Evolutionary conservation across 1,284 basidiomycete genomes (phyloP).

Genomic region (Porodaedalea pini): DNA sequence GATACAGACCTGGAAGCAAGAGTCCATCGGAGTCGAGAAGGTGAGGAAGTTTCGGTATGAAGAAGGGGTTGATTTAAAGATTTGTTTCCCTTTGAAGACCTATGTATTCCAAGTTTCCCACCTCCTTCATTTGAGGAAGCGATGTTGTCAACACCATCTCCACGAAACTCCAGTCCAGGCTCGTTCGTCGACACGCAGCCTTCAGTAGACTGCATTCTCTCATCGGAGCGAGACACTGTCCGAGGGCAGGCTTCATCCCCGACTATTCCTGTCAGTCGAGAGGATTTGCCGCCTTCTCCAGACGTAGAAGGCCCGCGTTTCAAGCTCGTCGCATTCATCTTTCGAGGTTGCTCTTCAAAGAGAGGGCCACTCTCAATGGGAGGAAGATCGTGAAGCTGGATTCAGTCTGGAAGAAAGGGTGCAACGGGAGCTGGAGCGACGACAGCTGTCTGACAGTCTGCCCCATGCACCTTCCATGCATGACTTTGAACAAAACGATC

Average conservation of each 20-base stretch:
- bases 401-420: conserved; percentile 16
- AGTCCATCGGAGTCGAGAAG: too few species aligned
- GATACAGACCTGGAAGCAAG: too few species aligned
- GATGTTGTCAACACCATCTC: neutral
- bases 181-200: neutral
- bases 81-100: neutral
- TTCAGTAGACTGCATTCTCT: neutral
- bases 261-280: neutral
- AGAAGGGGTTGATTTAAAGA: too few species aligned
- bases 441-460: conserved; percentile 1
- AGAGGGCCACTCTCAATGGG: conserved; percentile 4
- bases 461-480: conserved; percentile 1
- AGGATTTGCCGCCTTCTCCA: neutral
- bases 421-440: conserved; percentile 9
- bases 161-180: neutral
- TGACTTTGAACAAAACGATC: neutral
- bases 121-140: conserved; percentile 21
- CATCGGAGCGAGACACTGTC: neutral
- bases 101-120: conserved; percentile 13
- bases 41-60: too few species aligned
- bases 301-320: neutral
- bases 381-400: conserved; percentile 16
- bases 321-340: conserved; percentile 14
- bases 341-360: neutral
- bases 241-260: neutral